phyloP scores from a whole-genome alignment of 2,329 filamentous ascomycete genomes.

The Aureobasidium lini region DNA sequence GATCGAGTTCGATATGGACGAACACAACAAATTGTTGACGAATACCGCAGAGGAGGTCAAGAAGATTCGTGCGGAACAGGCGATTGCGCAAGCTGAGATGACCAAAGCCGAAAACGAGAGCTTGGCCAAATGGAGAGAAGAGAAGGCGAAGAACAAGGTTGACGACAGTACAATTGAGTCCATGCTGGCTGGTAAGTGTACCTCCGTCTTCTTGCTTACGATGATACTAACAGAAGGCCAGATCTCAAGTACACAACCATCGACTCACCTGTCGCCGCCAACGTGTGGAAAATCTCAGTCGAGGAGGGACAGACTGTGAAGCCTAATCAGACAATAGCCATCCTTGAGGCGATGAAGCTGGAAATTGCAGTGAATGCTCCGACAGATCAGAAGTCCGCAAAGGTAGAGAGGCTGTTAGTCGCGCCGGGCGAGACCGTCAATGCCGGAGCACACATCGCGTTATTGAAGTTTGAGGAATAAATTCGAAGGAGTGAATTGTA shows the following conservation, averaged over 20 bases:
- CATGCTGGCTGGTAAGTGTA: slow-evolving; percentile 37
- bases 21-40: slow-evolving; percentile 44
- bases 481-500: no score
- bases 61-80: slow-evolving; percentile 39
- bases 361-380: slow-evolving; percentile 39
- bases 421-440: slow-evolving; percentile 34
- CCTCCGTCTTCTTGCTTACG: not conserved
- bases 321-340: slow-evolving; percentile 29
- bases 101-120: slow-evolving; percentile 41
- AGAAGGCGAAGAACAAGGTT: slow-evolving; percentile 37
- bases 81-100: slow-evolving; percentile 42
- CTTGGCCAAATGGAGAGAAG: slow-evolving; percentile 35
- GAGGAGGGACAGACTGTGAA: slow-evolving; percentile 31
- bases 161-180: slow-evolving; percentile 44
- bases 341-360: slow-evolving; percentile 42
- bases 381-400: slow-evolving; percentile 24
- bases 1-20: slow-evolving; percentile 47
- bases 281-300: slow-evolving; percentile 40
- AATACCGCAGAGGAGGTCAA: slow-evolving; percentile 42
- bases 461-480: slow-evolving; percentile 18
- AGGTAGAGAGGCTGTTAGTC: slow-evolving; percentile 36
- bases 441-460: slow-evolving; percentile 29
- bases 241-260: slow-evolving; percentile 31
- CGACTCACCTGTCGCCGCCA: slow-evolving; percentile 38
- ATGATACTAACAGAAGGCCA: slow-evolving; percentile 11